Conservation (phyloP, 305 asterid species). For the Fraxinus dipetala region DNA sequence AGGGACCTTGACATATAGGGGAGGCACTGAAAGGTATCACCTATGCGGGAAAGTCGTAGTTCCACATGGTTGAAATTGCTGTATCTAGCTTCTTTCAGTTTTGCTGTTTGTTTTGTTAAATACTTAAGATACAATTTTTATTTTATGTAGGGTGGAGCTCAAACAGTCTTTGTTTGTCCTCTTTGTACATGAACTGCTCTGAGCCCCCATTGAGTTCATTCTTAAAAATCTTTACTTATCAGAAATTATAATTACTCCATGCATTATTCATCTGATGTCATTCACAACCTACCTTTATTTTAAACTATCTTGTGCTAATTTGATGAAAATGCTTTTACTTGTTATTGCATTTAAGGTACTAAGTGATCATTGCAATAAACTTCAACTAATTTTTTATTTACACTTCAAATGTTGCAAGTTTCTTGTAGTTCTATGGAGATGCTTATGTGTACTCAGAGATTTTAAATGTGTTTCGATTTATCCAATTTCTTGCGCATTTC, state of each 20-base stretch:
- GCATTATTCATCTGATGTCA: background rate
- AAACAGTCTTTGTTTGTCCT: background rate
- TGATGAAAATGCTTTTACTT: background rate
- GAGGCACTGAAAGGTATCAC: background rate
- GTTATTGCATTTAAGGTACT: background rate
- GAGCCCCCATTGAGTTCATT: background rate
- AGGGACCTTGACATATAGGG: background rate
- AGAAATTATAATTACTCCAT: background rate
- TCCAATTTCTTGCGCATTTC: conserved; percentile 16
- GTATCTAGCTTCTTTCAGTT: background rate
- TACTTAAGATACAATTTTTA: background rate
- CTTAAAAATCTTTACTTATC: background rate
- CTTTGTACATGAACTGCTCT: background rate
- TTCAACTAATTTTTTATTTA: background rate
- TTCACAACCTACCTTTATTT: background rate
- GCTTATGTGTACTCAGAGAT: background rate
- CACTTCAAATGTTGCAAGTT: background rate
- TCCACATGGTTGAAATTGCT: background rate
- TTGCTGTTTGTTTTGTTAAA: background rate
- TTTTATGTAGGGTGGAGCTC: background rate
- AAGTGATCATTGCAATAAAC: background rate
- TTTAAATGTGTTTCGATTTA: background rate
- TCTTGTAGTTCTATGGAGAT: background rate
- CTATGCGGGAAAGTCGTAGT: background rate
- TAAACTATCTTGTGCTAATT: background rate